Conservation (phyloP, 257 asterid genomes). For the Paulownia fortunei region DNA sequence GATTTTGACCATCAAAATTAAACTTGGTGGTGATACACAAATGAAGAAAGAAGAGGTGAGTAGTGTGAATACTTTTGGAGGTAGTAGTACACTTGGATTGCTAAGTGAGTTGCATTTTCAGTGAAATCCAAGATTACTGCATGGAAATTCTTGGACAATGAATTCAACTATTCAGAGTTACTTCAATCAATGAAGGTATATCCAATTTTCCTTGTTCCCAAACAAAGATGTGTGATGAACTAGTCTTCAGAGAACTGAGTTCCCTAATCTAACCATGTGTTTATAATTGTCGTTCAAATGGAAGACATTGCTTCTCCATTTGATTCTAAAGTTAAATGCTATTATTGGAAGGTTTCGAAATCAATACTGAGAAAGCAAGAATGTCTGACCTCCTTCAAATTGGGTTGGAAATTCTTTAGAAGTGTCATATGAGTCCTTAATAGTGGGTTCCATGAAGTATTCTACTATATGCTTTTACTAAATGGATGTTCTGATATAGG, state of each 20-base stretch:
- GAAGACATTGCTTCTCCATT: background rate
- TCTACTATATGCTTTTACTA: conserved; percentile 3
- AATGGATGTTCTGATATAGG: conserved; percentile 5
- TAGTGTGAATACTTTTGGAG: background rate
- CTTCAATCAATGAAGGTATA: background rate
- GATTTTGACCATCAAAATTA: background rate
- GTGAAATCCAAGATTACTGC: background rate
- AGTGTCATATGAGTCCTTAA: background rate
- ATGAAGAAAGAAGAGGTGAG: background rate
- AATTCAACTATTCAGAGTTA: background rate
- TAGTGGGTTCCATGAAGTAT: background rate
- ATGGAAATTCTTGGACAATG: background rate
- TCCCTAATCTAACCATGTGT: background rate
- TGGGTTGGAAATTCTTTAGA: background rate
- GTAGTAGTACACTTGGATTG: background rate
- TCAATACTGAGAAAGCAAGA: background rate
- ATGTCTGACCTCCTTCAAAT: conserved; percentile 18
- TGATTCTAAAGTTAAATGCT: background rate
- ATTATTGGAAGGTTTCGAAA: background rate
- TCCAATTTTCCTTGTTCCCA: background rate
- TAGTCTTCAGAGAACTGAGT: background rate
- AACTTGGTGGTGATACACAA: background rate
- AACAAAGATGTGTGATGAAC: background rate
- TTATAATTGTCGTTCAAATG: background rate
- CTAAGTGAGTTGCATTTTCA: background rate